phyloP scores from a whole-genome alignment of 805 yeast genomes.

The Millerozyma miso region DNA sequence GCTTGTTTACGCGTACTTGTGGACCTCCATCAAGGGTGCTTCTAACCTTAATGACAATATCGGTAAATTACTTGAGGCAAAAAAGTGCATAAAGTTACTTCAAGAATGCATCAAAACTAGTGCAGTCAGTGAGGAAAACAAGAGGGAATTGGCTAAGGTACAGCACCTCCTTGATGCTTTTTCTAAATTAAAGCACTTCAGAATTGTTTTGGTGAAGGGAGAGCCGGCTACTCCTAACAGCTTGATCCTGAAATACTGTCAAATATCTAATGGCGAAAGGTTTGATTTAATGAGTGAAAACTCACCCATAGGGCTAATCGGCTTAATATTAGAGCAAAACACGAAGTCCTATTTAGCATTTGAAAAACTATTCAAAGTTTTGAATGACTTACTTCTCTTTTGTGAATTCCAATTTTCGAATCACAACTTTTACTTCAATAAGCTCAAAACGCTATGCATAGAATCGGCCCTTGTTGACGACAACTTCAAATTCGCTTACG shows the following conservation, averaged over 20 bases:
- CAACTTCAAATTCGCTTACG: slow-evolving; percentile 58
- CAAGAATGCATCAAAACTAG: slow-evolving; percentile 11
- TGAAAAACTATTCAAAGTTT: slow-evolving; percentile 37
- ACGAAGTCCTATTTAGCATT: slow-evolving; percentile 45
- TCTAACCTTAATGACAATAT: slow-evolving; percentile 28
- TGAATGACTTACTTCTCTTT: slow-evolving; percentile 39
- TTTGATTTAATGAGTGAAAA: slow-evolving; percentile 8
- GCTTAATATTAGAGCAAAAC: slow-evolving; percentile 50
- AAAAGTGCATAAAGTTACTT: slow-evolving; percentile 23
- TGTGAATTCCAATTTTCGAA: slow-evolving; percentile 20
- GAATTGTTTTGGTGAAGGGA: slow-evolving; percentile 25
- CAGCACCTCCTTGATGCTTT: slow-evolving; percentile 37
- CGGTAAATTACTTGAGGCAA: slow-evolving; percentile 24
- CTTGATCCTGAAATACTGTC: slow-evolving; percentile 24
- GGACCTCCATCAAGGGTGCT: slow-evolving; percentile 30
- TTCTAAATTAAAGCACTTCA: slow-evolving; percentile 32
- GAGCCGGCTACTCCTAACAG: slow-evolving; percentile 37
- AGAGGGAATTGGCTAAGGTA: slow-evolving; percentile 13
- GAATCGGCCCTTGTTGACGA: slow-evolving; percentile 61
- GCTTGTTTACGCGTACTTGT: slow-evolving; percentile 23
- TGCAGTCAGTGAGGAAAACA: slow-evolving; percentile 1
- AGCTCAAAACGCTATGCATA: slow-evolving; percentile 48
- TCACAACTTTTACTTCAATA: slow-evolving; percentile 20
- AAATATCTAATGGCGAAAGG: slow-evolving; percentile 4
- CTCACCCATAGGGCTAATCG: slow-evolving; percentile 34